A percentile compares a stretch with the other conserved stretches of the same genome.
phyloP scores from a whole-genome alignment of 2,329 filamentous ascomycete genomes.

The Xylaria sp. region DNA sequence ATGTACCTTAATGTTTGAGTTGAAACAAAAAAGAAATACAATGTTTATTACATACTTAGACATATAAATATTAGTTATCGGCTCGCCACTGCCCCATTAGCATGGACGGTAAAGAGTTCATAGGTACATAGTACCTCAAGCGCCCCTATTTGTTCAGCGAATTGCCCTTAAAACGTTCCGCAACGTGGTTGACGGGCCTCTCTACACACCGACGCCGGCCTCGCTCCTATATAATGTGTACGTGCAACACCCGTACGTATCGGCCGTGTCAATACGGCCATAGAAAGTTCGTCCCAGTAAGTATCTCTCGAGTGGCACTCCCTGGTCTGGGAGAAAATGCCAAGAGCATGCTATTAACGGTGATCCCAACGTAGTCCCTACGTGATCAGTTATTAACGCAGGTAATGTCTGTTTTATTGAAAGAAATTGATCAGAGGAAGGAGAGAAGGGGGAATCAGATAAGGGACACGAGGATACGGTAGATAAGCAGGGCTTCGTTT shows the following conservation, averaged over 20 bases:
- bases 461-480: background rate
- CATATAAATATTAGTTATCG: too few species aligned
- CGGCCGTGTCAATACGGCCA: conserved; percentile 12
- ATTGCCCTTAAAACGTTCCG: too few species aligned
- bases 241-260: conserved; percentile 24
- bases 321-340: conserved; percentile 28
- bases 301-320: conserved; percentile 39
- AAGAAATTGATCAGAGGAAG: conserved; percentile 16
- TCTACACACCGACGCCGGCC: background rate
- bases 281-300: conserved; percentile 20
- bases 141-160: too few species aligned
- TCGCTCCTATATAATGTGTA: conserved; percentile 25
- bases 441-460: conserved; percentile 17
- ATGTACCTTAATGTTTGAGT: too few species aligned
- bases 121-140: too few species aligned
- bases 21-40: too few species aligned
- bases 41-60: too few species aligned
- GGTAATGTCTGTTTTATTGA: conserved; percentile 28
- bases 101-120: too few species aligned
- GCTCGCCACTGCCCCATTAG: too few species aligned
- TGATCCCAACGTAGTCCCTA: background rate
- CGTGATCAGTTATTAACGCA: conserved; percentile 20
- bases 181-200: too few species aligned
- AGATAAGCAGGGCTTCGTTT: background rate
- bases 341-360: conserved; percentile 29